Conservation (phyloP, 495 filamentous ascomycete genomes). For the Pyrenula aspistea region DNA sequence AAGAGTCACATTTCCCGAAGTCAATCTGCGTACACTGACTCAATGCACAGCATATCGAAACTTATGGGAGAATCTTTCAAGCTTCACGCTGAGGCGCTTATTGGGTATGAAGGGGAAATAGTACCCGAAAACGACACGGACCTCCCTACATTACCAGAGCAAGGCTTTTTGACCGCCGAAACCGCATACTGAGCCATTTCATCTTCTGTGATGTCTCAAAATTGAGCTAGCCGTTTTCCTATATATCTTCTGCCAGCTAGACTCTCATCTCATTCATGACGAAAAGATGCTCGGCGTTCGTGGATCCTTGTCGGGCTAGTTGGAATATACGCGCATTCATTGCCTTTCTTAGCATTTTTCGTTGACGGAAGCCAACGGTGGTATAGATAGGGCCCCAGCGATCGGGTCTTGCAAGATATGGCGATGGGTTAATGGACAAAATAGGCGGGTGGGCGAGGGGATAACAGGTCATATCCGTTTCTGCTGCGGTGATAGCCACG, state of each 20-base stretch:
- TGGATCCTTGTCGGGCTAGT: neutral
- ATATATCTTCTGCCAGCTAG: neutral
- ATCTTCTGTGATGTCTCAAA: neutral
- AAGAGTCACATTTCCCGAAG: slow-evolving; percentile 25
- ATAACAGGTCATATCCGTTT: too few species aligned
- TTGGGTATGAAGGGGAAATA: slow-evolving; percentile 78
- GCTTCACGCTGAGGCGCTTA: slow-evolving; percentile 85
- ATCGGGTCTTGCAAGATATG: neutral
- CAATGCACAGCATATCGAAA: slow-evolving; percentile 67
- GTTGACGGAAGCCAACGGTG: neutral
- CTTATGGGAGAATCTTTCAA: slow-evolving; percentile 98
- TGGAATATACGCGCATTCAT: neutral
- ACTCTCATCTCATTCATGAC: neutral
- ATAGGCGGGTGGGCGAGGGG: too few species aligned
- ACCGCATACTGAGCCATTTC: slow-evolving; percentile 29
- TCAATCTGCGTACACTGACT: slow-evolving; percentile 31
- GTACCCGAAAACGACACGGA: slow-evolving; percentile 34
- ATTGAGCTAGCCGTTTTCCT: neutral
- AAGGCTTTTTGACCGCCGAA: slow-evolving; percentile 33
- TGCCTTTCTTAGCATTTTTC: neutral
- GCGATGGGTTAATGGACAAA: too few species aligned
- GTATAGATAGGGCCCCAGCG: neutral
- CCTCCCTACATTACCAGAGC: slow-evolving; percentile 31
- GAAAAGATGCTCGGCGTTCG: neutral
- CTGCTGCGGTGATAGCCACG: too few species aligned